phyloP scores from a whole-genome alignment of 2,329 filamentous ascomycete species.

The Apiospora malaysiana region DNA sequence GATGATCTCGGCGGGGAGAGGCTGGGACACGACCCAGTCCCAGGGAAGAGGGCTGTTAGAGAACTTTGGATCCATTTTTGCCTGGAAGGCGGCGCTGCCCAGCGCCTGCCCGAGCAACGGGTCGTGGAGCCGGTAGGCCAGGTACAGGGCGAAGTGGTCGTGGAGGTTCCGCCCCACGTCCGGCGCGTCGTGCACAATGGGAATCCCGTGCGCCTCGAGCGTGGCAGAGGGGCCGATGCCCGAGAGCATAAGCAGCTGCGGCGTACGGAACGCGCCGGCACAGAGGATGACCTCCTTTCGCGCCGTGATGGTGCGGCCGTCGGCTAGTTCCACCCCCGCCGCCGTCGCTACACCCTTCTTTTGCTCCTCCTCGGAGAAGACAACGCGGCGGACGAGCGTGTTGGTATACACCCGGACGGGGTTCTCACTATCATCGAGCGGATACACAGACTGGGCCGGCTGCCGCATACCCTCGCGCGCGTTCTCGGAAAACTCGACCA shows the following conservation, averaged over 20 bases:
- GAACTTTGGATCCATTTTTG: slow-evolving; percentile 29
- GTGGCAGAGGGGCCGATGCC: slow-evolving; percentile 39
- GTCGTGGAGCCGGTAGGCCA: slow-evolving; percentile 33
- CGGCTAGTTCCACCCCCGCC: slow-evolving; percentile 47
- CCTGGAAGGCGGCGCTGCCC: slow-evolving; percentile 27
- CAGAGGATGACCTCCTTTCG: slow-evolving; percentile 40
- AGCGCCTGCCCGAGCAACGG: slow-evolving; percentile 35
- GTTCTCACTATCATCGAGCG: slow-evolving; percentile 26
- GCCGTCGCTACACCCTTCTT: slow-evolving; percentile 39
- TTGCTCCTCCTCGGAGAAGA: not conserved
- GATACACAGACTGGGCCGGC: slow-evolving; percentile 31
- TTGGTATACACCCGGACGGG: slow-evolving; percentile 28
- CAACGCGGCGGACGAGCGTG: slow-evolving; percentile 27
- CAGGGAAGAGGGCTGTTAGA: slow-evolving; percentile 31
- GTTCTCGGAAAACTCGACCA: slow-evolving; percentile 40
- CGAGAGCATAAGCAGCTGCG: slow-evolving; percentile 42
- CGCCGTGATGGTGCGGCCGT: slow-evolving; percentile 35
- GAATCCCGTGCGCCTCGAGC: slow-evolving; percentile 39
- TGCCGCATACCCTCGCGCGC: slow-evolving; percentile 30
- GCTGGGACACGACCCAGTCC: slow-evolving; percentile 33
- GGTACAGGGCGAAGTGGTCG: slow-evolving; percentile 29
- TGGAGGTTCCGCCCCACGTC: slow-evolving; percentile 34
- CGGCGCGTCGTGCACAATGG: slow-evolving; percentile 36
- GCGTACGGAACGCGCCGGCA: slow-evolving; percentile 40
- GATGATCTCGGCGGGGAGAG: slow-evolving; percentile 28